A percentile compares a stretch with the other conserved stretches of the same genome.
Conservation (phyloP, 768 basidiomycete genomes). For the Phaffia tasmanica region DNA sequence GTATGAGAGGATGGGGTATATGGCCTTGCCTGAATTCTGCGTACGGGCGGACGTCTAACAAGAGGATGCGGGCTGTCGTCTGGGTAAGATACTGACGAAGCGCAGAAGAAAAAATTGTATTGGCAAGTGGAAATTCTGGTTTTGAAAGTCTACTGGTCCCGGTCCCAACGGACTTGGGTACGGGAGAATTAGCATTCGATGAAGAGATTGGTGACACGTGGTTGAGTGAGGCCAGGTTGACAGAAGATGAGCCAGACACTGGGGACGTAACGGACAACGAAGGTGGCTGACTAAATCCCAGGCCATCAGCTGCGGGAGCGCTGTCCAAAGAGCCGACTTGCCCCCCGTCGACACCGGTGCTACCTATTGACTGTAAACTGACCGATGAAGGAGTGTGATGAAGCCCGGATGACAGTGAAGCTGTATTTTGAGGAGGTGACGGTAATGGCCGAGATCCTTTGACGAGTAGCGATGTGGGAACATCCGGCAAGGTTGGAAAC, state of each 20-base stretch:
- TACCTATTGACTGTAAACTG: too few species aligned
- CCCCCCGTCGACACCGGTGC: too few species aligned
- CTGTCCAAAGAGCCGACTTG: too few species aligned
- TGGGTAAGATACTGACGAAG: constrained; percentile 50
- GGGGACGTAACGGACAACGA: constrained; percentile 1
- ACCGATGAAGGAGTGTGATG: too few species aligned
- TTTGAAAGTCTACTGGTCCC: not conserved
- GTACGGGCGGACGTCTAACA: constrained; percentile 73
- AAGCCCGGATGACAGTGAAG: too few species aligned
- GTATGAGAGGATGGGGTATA: constrained; percentile 48
- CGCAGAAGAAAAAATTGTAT: constrained; percentile 51
- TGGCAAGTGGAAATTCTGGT: constrained; percentile 49
- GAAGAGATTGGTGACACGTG: not conserved
- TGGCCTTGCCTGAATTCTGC: constrained; percentile 65
- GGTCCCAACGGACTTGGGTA: not conserved
- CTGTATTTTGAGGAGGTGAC: too few species aligned
- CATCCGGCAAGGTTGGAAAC: too few species aligned
- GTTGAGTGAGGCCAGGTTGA: constrained; percentile 6
- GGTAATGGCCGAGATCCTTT: too few species aligned
- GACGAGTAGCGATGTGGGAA: too few species aligned
- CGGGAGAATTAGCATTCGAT: not conserved
- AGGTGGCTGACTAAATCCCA: not conserved
- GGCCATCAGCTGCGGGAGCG: not conserved
- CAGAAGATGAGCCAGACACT: not conserved
- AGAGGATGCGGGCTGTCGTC: constrained; percentile 49